Base-by-base conservation (phyloP, 2,329 filamentous ascomycete genomes). In the Nigrospora osmanthi region DNA sequence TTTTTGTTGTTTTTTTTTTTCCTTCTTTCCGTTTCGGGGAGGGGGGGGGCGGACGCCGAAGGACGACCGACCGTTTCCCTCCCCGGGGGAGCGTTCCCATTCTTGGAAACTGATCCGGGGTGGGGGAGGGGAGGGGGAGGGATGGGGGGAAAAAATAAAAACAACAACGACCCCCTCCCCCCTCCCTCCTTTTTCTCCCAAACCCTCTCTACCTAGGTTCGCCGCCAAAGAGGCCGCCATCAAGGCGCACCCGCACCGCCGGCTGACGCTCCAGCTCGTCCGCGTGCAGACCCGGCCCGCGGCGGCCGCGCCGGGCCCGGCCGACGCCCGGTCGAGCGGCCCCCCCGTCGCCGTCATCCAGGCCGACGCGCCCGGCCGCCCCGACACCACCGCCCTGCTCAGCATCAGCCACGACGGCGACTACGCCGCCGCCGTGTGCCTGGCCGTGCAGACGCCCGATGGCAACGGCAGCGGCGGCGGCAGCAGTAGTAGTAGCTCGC, bases 321-420 rank as follows among this genome's bases (percentile, higher is more conserved):
- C 47, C 12, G 44, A 45, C 38, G 42, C 52, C 34, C 19, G 35
- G 36, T 51, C 59, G 0, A 67, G 63, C 49, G 66, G 68, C 5
- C 66, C 71, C 19, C 73, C 73, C 0, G 53, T 74, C 3, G 72
- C 69, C 9, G 54, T 73, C 42, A 65, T 76, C 46, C 60, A 52
- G 48, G 59, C 57, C 9, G 51, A 51, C 28, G 30, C 28, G 4
- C 28, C 28, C 7, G 42, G 42, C 3, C 35, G 38, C 12, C 35
- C 42, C 16, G 42, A 38, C 28, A 44, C 42, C 60, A 70, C 47
- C 75, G 80, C 52, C 69, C 80, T 41, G 88, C 82, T 95, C 38
- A 91, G 85, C 48, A 94, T 96, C 54, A 93, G 85, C 56, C 90
- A 96, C 61, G 90, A 96, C 62, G 83, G 79, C 2, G 83, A 88